Evolutionary conservation across 495 filamentous ascomycete species (phyloP).

Genomic region (Penicillium macrosclerotiorum): DNA sequence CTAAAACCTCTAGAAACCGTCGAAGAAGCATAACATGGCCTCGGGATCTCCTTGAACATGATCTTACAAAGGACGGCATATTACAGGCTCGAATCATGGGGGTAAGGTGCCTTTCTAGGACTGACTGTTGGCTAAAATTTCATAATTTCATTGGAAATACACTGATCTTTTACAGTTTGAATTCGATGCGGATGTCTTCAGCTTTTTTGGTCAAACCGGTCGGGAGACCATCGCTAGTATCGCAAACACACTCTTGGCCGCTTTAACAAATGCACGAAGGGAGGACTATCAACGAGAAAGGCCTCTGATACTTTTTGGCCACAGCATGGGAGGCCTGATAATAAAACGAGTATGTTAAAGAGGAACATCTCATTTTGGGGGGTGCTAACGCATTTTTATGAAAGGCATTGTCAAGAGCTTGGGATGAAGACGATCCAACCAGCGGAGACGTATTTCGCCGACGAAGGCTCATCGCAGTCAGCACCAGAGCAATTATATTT

Average conservation of each 20-base stretch:
- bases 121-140: too few relatives aligned
- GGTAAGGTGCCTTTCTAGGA: too few relatives aligned
- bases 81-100: slow-evolving; percentile 1
- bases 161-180: slow-evolving; percentile 1
- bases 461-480: neutral
- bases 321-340: slow-evolving; percentile 1
- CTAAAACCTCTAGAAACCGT: neutral
- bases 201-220: slow-evolving; percentile 3
- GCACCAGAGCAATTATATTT: slow-evolving; percentile 3
- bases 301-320: slow-evolving; percentile 1
- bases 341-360: slow-evolving; percentile 1
- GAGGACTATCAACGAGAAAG: slow-evolving; percentile 1
- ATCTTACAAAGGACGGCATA: neutral
- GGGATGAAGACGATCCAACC: neutral
- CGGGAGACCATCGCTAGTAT: neutral
- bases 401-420: neutral
- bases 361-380: neutral
- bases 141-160: too few relatives aligned
- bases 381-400: neutral
- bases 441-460: neutral
- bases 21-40: neutral
- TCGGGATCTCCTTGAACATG: neutral
- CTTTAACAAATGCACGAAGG: neutral
- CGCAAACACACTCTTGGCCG: neutral
- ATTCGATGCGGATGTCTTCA: neutral